Percentiles rank a stretch among this genome's conserved stretches.
These are phyloP conservation scores for Arachnopeziza araneosa DNA, from an alignment of 2,329 filamentous ascomycete genomes.

Conservation along the genomic window DNA sequence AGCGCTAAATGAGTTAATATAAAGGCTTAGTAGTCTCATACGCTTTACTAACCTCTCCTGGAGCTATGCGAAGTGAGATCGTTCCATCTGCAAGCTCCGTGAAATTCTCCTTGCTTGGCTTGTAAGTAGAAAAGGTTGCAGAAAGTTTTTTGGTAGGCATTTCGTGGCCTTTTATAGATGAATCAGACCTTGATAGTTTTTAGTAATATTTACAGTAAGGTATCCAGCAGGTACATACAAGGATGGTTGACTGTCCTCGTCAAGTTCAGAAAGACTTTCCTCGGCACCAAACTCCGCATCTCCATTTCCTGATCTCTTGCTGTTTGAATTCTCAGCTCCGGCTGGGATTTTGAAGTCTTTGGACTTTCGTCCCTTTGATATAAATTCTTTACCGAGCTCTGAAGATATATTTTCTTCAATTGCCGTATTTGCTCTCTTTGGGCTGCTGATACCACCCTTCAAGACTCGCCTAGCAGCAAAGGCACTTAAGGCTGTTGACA, in stretches of 20 bases:
- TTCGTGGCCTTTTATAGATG: constrained; percentile 21
- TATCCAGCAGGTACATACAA: constrained; percentile 9
- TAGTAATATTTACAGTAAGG: constrained; percentile 25
- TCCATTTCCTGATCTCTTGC: background rate
- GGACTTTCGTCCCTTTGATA: background rate
- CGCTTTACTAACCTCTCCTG: constrained; percentile 42
- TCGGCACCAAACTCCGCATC: background rate
- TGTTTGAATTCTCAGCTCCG: background rate
- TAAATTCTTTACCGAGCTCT: background rate
- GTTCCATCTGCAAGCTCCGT: constrained; percentile 34
- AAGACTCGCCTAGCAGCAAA: constrained; percentile 26
- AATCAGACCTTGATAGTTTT: constrained; percentile 20
- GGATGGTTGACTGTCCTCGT: constrained; percentile 6
- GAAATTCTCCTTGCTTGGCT: constrained; percentile 40
- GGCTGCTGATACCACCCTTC: constrained; percentile 7
- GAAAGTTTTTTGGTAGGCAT: constrained; percentile 23
- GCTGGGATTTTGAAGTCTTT: background rate
- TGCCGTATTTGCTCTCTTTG: background rate
- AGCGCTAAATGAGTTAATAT: constrained; percentile 40
- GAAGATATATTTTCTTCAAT: background rate
- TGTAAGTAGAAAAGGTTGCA: constrained; percentile 41
- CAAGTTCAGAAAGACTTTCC: background rate
- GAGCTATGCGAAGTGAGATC: constrained; percentile 38
- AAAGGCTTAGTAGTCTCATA: background rate
- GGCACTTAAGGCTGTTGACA: constrained; percentile 25